Conservation (phyloP, 306 rosid genomes). For the Vigna angularis region DNA sequence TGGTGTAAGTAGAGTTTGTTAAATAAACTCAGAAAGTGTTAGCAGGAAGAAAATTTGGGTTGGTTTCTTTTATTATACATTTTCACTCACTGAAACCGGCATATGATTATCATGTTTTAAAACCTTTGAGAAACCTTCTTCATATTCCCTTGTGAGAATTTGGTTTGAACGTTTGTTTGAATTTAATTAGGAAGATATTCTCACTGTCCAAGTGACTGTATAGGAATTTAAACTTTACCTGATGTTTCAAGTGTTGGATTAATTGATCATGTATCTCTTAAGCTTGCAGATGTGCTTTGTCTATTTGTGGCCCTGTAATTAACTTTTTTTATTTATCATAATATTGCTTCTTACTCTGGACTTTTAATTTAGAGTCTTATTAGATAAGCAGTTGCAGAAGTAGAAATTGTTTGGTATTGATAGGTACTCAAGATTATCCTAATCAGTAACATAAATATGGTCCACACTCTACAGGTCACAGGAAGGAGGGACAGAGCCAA, state of each 20-base stretch:
- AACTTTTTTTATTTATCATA: background rate
- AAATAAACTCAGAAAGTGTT: background rate
- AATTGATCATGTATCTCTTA: conserved; percentile 13
- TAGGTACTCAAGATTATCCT: background rate
- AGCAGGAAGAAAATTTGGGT: conserved; percentile 18
- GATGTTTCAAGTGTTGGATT: background rate
- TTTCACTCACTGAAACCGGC: conserved; percentile 2
- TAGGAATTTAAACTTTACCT: conserved; percentile 1
- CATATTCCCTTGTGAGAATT: conserved; percentile 9
- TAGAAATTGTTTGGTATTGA: conserved; percentile 20
- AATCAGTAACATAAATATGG: conserved; percentile 37
- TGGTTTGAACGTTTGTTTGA: background rate
- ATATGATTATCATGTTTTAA: conserved; percentile 18
- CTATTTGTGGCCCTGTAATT: conserved; percentile 1
- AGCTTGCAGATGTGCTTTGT: background rate
- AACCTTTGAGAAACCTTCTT: conserved; percentile 17
- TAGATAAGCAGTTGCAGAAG: conserved; percentile 1
- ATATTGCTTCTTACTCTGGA: background rate
- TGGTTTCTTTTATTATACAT: conserved; percentile 20
- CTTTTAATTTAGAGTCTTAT: background rate
- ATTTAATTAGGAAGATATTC: conserved; percentile 15
- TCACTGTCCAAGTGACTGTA: background rate
- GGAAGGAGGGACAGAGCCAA: conserved; percentile 98
- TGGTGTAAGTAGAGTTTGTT: conserved; percentile 14
- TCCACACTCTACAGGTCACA: conserved; percentile 73